phyloP scores from a whole-genome alignment of 2,329 filamentous ascomycete genomes.

The Penicillium sclerotiorum region DNA sequence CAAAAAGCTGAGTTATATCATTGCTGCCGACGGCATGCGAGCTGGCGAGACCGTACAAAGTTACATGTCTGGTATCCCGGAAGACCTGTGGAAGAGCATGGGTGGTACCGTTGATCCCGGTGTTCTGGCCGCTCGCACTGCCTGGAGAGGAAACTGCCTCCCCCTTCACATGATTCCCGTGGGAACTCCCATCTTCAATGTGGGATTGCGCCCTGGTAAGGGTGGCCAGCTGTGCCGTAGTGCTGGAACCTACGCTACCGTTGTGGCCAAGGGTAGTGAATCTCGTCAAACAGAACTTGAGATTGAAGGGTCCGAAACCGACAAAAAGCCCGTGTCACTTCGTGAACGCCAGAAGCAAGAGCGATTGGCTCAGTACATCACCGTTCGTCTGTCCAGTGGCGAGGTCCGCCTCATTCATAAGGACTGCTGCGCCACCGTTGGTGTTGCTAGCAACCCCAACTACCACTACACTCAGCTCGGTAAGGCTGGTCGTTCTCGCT shows the following conservation, averaged over 20 bases:
- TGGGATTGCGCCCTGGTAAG: slow-evolving; percentile 72
- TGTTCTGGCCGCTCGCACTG: slow-evolving; percentile 92
- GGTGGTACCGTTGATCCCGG: slow-evolving; percentile 90
- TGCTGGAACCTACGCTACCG: slow-evolving; percentile 86
- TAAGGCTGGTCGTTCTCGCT: slow-evolving; percentile 90
- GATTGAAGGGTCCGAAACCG: slow-evolving; percentile 47
- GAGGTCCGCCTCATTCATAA: slow-evolving; percentile 88
- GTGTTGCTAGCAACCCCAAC: slow-evolving; percentile 89
- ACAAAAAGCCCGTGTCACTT: slow-evolving; percentile 38
- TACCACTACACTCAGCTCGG: slow-evolving; percentile 89
- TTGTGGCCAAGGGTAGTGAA: slow-evolving; percentile 78
- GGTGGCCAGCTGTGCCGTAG: slow-evolving; percentile 91
- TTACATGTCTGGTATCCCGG: slow-evolving; percentile 85
- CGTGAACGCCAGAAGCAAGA: slow-evolving; percentile 47
- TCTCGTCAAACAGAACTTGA: slow-evolving; percentile 61
- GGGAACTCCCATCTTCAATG: slow-evolving; percentile 88
- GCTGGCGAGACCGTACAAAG: slow-evolving; percentile 91
- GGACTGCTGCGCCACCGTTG: slow-evolving; percentile 92
- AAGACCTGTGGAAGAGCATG: slow-evolving; percentile 86
- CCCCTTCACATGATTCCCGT: slow-evolving; percentile 95
- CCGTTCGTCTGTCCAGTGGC: slow-evolving; percentile 85
- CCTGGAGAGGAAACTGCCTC: slow-evolving; percentile 90
- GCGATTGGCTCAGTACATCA: slow-evolving; percentile 76
- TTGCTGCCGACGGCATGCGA: slow-evolving; percentile 92
- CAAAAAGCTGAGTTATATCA: slow-evolving; percentile 80